These are phyloP conservation scores for Quercus agrifolia DNA, from an alignment of 306 rosid species.

Conservation along the genomic window DNA sequence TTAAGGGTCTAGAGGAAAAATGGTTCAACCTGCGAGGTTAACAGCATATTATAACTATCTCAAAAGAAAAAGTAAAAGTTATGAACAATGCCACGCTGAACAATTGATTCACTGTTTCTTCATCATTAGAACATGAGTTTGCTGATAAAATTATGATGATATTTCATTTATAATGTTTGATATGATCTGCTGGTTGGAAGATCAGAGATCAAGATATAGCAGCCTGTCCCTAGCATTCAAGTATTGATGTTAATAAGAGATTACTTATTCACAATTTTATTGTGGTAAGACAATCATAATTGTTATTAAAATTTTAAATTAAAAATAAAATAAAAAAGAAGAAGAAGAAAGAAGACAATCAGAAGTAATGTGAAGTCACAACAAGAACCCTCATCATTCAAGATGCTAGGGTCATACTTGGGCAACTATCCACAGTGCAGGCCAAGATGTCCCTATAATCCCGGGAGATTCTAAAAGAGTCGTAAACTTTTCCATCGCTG, in stretches of 20 bases:
- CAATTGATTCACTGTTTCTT: no score
- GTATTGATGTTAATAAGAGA: neutral
- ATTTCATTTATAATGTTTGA: no score
- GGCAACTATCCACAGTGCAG: constrained; percentile 66
- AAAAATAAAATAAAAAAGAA: no score
- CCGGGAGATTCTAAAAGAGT: constrained; percentile 69
- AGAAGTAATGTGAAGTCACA: neutral
- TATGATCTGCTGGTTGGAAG: no score
- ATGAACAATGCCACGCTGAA: no score
- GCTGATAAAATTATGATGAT: no score
- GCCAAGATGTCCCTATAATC: constrained; percentile 84
- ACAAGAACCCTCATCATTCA: constrained; percentile 23
- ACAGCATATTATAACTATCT: no score
- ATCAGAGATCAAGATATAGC: neutral
- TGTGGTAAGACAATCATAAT: neutral
- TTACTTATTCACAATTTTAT: neutral
- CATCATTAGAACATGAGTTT: no score
- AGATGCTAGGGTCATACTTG: constrained; percentile 59
- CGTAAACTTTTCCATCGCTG: constrained; percentile 74
- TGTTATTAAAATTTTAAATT: no score
- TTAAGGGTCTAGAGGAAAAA: no score
- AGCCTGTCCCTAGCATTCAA: neutral
- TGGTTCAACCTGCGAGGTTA: fast-evolving
- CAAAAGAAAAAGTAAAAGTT: no score
- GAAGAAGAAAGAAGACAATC: no score